These are phyloP conservation scores for Colletotrichum ledebouriae DNA, from an alignment of 2,329 filamentous ascomycete genomes.

Conservation along the genomic window DNA sequence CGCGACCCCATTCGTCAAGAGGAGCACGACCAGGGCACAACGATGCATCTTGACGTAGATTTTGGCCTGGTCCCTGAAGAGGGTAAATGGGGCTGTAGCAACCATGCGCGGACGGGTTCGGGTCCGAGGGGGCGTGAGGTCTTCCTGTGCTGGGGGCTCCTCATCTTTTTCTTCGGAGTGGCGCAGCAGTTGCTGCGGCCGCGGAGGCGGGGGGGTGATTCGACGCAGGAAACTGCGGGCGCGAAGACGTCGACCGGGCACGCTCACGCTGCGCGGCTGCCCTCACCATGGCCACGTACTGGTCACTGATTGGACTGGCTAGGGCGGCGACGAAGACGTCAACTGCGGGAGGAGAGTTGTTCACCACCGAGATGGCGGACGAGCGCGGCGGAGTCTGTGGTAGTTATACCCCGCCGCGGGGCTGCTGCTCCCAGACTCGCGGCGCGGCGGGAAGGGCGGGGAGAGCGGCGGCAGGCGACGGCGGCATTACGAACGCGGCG, in stretches of 20 bases:
- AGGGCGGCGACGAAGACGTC: background rate
- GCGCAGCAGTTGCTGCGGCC: too few relatives aligned
- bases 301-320: background rate
- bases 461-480: background rate
- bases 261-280: background rate
- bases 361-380: background rate
- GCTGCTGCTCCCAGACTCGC: background rate
- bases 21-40: background rate
- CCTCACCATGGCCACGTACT: constrained; percentile 1
- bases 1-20: background rate
- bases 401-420: too few relatives aligned
- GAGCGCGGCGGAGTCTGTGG: too few relatives aligned
- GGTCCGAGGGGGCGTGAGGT: background rate
- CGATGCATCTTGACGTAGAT: background rate
- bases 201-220: too few relatives aligned
- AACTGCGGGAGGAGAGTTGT: background rate
- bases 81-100: background rate
- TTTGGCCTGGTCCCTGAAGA: constrained; percentile 10
- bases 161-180: too few relatives aligned
- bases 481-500: background rate
- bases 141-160: too few relatives aligned
- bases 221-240: background rate
- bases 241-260: background rate
- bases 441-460: background rate
- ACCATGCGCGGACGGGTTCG: constrained; percentile 3